Percentiles rank a stretch among this genome's conserved stretches.
Evolutionary conservation across 176 grass and related monocot genomes (phyloP).

Genomic region (Eremochloa ophiuroides): DNA sequence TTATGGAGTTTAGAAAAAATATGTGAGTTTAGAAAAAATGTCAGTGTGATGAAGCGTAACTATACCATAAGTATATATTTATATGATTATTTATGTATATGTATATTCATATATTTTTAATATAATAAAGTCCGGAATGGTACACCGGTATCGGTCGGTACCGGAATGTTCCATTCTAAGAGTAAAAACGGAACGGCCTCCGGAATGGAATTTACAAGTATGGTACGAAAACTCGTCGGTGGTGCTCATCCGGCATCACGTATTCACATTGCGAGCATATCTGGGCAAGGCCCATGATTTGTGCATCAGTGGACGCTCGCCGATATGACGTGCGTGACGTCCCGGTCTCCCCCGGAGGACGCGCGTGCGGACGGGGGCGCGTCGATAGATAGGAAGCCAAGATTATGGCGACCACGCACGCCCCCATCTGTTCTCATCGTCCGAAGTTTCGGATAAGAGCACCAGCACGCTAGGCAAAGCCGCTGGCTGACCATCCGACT

Average conservation of each 20-base stretch:
- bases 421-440: background rate
- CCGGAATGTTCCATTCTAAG: too few species aligned
- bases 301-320: background rate
- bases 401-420: constrained; percentile 2
- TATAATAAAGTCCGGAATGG: too few species aligned
- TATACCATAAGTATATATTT: too few species aligned
- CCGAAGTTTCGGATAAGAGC: constrained; percentile 38
- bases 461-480: background rate
- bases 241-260: constrained; percentile 8
- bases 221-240: too few species aligned
- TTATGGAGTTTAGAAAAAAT: too few species aligned
- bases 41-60: too few species aligned
- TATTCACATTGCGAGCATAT: background rate
- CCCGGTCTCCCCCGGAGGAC: background rate
- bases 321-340: background rate
- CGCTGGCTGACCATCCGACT: constrained; percentile 6
- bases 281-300: background rate
- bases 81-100: too few species aligned
- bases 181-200: too few species aligned
- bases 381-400: background rate
- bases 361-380: background rate
- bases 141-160: too few species aligned
- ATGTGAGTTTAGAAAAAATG: too few species aligned
- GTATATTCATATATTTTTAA: too few species aligned
- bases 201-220: too few species aligned